Base-by-base conservation (phyloP, 139 green algal genomes). In the Chlamydomonas schloesseri region DNA sequence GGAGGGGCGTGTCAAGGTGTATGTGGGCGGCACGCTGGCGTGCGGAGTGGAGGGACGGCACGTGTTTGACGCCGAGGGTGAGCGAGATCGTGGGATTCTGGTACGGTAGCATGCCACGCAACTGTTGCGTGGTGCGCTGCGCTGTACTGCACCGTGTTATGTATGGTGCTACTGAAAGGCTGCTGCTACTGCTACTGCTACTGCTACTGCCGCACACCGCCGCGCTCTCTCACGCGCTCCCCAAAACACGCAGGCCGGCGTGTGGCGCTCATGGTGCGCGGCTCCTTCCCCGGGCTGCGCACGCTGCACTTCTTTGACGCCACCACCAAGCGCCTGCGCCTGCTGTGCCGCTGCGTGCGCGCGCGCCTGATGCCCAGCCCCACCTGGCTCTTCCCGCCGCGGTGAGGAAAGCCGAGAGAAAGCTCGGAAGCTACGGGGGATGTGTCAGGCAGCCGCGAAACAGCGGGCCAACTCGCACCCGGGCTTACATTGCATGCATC, bases 321-420 rank as follows among this genome's bases (percentile, higher is more conserved):
- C 33, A 69, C 68, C 71, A 87, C 15, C 21, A 62, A 68, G n/a
- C 53, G 47, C 29, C 80, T 87, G 73, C 55, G 75, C 1, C 79
- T 91, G 71, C 64, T 89, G 73, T 78, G 68, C 15, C 78, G 84
- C 79, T 65, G 84, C 62, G 70, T 76, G 31, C 42, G 67, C 31
- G 64, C 77, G 1, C 85, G 84, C 57, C 87, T 89, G 88, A 83
- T 87, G 57, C 88, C 88, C 33, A 74, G 42, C 20, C n/a, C 36
- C 37, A 78, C 80, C 0, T 91, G 88, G 88, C 88, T 91, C 11
- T 91, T 91, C 68, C 88, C 84, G 20, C 88, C 88, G 29, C 74
- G 87, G 87, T 88, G 50, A 37, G 73, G 24, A 28, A 67, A 17
- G 58, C n/a, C 14, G 14, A 13, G 14, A 60, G 53, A 60, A 60